These are phyloP conservation scores for Botrytis cinerea DNA, from an alignment of 2,329 filamentous ascomycete species.

Conservation along the genomic window DNA sequence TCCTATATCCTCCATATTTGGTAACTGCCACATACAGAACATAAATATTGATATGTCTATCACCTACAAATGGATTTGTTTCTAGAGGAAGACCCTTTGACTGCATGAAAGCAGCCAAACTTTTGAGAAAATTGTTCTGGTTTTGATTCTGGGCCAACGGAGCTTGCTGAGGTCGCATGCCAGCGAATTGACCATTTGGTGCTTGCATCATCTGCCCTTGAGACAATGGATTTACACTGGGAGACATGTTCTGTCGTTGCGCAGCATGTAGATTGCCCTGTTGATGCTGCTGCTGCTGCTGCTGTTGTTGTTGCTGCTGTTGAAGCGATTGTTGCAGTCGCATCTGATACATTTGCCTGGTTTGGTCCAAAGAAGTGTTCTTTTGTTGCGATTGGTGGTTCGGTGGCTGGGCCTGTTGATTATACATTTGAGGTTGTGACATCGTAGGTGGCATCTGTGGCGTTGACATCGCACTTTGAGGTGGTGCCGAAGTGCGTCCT, in stretches of 20 bases:
- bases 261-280: slow-evolving; percentile 48
- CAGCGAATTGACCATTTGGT: slow-evolving; percentile 59
- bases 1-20: slow-evolving; percentile 75
- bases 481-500: slow-evolving; percentile 56
- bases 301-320: slow-evolving; percentile 61
- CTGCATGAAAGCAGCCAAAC: slow-evolving; percentile 75
- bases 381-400: slow-evolving; percentile 47
- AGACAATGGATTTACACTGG: slow-evolving; percentile 36
- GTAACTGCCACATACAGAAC: slow-evolving; percentile 76
- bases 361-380: slow-evolving; percentile 63
- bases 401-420: slow-evolving; percentile 39
- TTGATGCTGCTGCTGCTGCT: slow-evolving; percentile 70
- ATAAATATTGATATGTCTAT: slow-evolving; percentile 72
- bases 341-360: slow-evolving; percentile 79
- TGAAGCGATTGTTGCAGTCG: slow-evolving; percentile 72
- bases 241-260: slow-evolving; percentile 50
- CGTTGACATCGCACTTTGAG: slow-evolving; percentile 54
- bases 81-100: slow-evolving; percentile 74
- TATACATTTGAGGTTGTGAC: slow-evolving; percentile 43
- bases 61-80: slow-evolving; percentile 69
- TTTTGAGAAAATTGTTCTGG: slow-evolving; percentile 73
- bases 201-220: slow-evolving; percentile 56
- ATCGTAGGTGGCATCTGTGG: slow-evolving; percentile 48
- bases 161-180: slow-evolving; percentile 56
- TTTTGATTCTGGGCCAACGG: slow-evolving; percentile 47